Evolutionary conservation across 177 flowering plant species (phyloP).

Genomic region (Tripterygium wilfordii): DNA sequence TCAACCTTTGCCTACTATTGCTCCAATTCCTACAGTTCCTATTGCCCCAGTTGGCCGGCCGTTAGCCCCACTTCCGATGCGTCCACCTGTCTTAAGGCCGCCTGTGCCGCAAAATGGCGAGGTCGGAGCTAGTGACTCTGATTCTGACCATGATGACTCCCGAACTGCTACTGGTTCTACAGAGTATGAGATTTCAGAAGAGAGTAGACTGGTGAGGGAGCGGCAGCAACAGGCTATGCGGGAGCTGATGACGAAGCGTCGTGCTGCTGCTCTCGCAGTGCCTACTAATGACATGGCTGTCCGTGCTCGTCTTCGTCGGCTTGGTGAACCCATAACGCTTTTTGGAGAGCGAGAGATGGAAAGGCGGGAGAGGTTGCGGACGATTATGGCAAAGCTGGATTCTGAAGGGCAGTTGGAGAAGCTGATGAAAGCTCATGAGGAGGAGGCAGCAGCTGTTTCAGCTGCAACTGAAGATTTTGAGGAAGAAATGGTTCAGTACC

Average conservation of each 20-base stretch:
- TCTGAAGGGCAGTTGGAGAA: constrained; percentile 85
- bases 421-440: constrained; percentile 87
- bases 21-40: constrained; percentile 20
- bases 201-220: constrained; percentile 67
- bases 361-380: constrained; percentile 74
- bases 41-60: constrained; percentile 25
- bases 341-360: constrained; percentile 98
- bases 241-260: constrained; percentile 75
- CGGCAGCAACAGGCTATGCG: constrained; percentile 82
- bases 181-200: constrained; percentile 82
- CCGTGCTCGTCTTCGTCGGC: constrained; percentile 77
- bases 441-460: constrained; percentile 65
- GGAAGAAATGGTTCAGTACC: constrained; percentile 66
- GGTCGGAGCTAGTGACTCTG: constrained; percentile 36
- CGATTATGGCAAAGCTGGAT: constrained; percentile 81
- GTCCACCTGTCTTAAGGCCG: constrained; percentile 47
- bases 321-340: constrained; percentile 85
- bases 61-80: constrained; percentile 51
- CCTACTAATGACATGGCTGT: constrained; percentile 96
- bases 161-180: constrained; percentile 14
- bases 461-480: constrained; percentile 40
- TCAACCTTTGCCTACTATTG: constrained; percentile 25
- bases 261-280: constrained; percentile 89
- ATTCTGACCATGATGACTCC: constrained; percentile 45
- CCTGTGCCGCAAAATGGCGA: constrained; percentile 49